Evolutionary conservation across 23 red algal genomes (phyloP), one percentile per base, ranked within the genome.

Genomic region (Gracilaria caudata): DNA sequence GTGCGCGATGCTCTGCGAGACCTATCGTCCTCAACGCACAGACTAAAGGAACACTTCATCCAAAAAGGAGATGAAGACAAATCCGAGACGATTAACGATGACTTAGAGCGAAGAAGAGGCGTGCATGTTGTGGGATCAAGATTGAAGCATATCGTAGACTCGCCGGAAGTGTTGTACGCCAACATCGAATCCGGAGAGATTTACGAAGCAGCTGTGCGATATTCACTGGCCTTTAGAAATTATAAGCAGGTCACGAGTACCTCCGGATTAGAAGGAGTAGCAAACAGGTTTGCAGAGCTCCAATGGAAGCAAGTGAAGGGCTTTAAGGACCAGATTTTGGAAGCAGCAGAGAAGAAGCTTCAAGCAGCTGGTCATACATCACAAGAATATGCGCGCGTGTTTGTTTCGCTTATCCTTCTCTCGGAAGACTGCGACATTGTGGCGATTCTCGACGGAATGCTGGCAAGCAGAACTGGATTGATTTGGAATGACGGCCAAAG

Each of bases 161-260:
- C 77, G n/a, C 87, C 87, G 21, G 87, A 91, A 77, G 87, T 91
- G 8, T 65, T 91, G 39, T 91, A 91, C 33, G 87, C 87, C 36
- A 55, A 73, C 32, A 47, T 91, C 32, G 87, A 91, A 61, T 44
- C 51, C 25, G 87, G 78, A 19, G 36, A 82, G n/a, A 63, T 91
- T 47, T 91, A 82, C 53, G 87, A 91, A 26, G 87, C 77, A n/a
- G 87, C 87, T 51, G 64, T 82, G 23, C 19, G 87, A 2, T 91
- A 74, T 47, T 65, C 53, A n/a, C 37, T 64, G 8, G 87, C 87
- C 9, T 39, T 64, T 39, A 33, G 63, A 2, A 82, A 81, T 26
- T 91, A 74, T 74, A 76, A 51, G 20, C 49, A 81, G 45, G 77
- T 80, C 4, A 66, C 23, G 21, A 61, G 26, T 51, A 78, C 85